Percentiles rank a stretch among this genome's conserved stretches.
Evolutionary conservation across 257 asterid species (phyloP).

Genomic region (Fraxinus americana): DNA sequence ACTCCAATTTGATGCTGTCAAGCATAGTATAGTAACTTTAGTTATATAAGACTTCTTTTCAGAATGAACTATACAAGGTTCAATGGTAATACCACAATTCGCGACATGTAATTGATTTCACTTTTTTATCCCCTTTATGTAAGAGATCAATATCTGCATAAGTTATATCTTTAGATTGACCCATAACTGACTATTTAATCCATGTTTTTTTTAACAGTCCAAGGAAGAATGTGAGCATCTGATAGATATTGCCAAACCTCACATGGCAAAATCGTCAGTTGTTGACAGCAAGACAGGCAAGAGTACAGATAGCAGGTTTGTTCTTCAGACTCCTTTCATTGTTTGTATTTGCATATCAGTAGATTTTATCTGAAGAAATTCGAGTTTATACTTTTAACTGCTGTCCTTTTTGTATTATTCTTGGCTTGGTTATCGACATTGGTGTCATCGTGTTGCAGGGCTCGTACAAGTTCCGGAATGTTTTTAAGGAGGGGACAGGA

Average conservation of each 20-base stretch:
- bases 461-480: slow-evolving; percentile 83
- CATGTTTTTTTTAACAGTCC: slow-evolving; percentile 46
- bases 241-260: slow-evolving; percentile 71
- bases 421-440: slow-evolving; percentile 9
- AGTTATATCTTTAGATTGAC: background rate
- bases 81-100: background rate
- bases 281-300: slow-evolving; percentile 74
- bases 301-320: slow-evolving; percentile 78
- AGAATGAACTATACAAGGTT: background rate
- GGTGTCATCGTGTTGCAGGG: slow-evolving; percentile 49
- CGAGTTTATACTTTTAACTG: background rate
- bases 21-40: background rate
- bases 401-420: background rate
- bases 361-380: background rate
- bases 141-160: background rate
- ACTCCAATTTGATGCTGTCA: background rate
- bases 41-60: background rate
- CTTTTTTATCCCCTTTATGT: background rate
- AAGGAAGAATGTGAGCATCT: slow-evolving; percentile 77
- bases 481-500: slow-evolving; percentile 69
- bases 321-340: slow-evolving; percentile 17
- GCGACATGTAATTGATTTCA: background rate
- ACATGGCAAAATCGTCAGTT: slow-evolving; percentile 67
- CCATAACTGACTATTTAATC: slow-evolving; percentile 9
- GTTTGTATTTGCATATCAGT: background rate